A percentile compares a stretch with the other conserved stretches of the same genome.
Conservation (phyloP, 306 rosid genomes). For the Sicyos edulis region DNA sequence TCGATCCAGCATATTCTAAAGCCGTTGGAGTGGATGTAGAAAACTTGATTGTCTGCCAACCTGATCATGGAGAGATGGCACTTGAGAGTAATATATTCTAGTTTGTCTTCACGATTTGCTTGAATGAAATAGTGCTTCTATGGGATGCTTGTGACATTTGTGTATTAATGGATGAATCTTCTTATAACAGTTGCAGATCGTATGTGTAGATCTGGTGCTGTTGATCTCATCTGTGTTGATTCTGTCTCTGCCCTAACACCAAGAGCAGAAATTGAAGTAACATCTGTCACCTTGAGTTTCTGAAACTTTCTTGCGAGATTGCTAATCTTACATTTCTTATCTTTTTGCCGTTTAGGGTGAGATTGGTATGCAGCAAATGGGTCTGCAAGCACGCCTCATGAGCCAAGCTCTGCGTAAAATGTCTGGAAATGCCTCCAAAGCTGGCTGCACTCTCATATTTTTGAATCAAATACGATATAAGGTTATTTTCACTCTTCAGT, state of each 20-base stretch:
- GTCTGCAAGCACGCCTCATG: conserved; percentile 99
- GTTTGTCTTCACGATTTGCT: conserved; percentile 26
- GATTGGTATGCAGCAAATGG: conserved; percentile 99
- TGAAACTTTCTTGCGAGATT: conserved; percentile 8
- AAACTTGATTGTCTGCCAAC: conserved; percentile 92
- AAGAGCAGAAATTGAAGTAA: conserved; percentile 95
- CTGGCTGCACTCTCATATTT: conserved; percentile 95
- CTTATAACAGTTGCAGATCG: conserved; percentile 81
- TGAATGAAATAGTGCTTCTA: conserved; percentile 19
- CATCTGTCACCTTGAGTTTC: conserved; percentile 15
- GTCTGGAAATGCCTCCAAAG: conserved; percentile 99
- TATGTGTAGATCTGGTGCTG: conserved; percentile 97
- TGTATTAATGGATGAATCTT: conserved; percentile 35
- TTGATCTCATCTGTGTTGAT: conserved; percentile 93
- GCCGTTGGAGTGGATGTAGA: conserved; percentile 96
- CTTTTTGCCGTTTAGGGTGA: conserved; percentile 56
- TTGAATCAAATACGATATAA: conserved; percentile 95
- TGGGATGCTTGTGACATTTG: neutral
- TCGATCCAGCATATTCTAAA: conserved; percentile 95
- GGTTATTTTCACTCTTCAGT: conserved; percentile 38
- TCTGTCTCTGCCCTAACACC: conserved; percentile 99
- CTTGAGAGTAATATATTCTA: conserved; percentile 73
- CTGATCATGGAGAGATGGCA: conserved; percentile 99
- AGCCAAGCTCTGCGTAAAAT: conserved; percentile 98
- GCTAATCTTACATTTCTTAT: conserved; percentile 25